Base-by-base conservation (phyloP, 192 early-diverging fungal genomes). In the Chytriomyces sp. region DNA sequence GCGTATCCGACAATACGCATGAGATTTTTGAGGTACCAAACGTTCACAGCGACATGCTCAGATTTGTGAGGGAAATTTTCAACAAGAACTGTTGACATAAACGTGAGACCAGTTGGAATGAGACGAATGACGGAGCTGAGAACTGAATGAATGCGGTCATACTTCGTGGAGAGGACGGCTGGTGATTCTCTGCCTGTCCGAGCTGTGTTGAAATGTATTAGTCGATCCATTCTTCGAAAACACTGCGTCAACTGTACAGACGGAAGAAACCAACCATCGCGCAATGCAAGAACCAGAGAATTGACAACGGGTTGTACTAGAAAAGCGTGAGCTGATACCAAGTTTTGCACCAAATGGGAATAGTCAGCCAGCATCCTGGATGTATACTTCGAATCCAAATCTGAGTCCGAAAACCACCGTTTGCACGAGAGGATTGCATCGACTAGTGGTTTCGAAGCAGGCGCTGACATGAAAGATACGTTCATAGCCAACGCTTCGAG, bases 1-100 rank as follows among this genome's bases (percentile, higher is more conserved):
- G 92, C 91, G 78, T 99, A 99, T 8, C 92, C 90, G 0, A 93
- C 65, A 9, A 96, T 82, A 45, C 86, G 78, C 43, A 98, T 79
- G 28, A 94, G 77, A 76, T 94, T 96, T 65, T 91, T 90, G 45
- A 95, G 80, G 79, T 91, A 96, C 16, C 81, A 82, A 4, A 85
- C 80, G 61, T 93, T 92, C 7, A 82, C 87, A 8, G 69, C 72
- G 6, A 91, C 66, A 23, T 82, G 80, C 46, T 91, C 88, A 1
- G 84, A 80, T 74, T 93, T 94, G 82, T 94, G 89, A 1, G 95
- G 95, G 69, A 95, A 91, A 61, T 86, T 82, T 7, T 87, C 81
- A n/a, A 77, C 85, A 9, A 96, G 76, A 11, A 92, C 71, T 3
- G 88, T 79, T 60, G 89, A 79, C 24, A 96, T 79, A 9, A 90